Evolutionary conservation across 768 basidiomycete genomes (phyloP), one percentile per base, ranked within the genome.

Genomic region (Lactarius deliciosus): DNA sequence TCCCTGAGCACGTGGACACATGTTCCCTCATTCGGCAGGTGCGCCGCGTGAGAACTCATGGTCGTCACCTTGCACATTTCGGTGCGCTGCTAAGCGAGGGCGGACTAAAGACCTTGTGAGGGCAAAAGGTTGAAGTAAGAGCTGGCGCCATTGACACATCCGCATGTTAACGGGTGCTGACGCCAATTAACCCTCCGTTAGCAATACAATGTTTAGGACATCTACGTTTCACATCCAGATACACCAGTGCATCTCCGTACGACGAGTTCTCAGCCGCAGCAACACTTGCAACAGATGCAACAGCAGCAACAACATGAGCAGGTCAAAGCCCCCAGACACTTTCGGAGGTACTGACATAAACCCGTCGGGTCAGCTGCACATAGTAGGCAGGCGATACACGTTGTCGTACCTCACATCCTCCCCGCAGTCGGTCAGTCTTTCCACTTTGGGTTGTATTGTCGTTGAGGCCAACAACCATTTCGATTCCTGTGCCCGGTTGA

Each of bases 41-140:
- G 73, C 73, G 0, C 92, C 91, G 15, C 38, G 38, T 40, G 15
- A 40, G 13, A 90, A 96, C 68, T 79, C 85, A 67, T 95, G 92
- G 91, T 0, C 82, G 81, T 56, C 86, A 94, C 75, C 72, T 98
- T 18, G 84, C 93, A 3, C 79, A 94, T 60, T 98, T 98, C 73
- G 92, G 92, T 5, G 82, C 82, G n/a, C 77, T 98, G 55, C 78
- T 96, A 54, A 75, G 79, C 5, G 76, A 83, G 58, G 75, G 79
- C 13, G 57, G 72, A 74, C 73, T 18, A 80, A 80, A 40, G 90
- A 88, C 5, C 96, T 15, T 40, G 30, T 30, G 30, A 32, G 32
- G 32, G 32, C 7, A 7, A 32, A 32, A 32, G 32, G 32, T 32
- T 32, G 38, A 5, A 6, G 38, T 40, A 40, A 15, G 38, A 40